Evolutionary conservation across 768 basidiomycete species (phyloP).

Genomic region (Boletus reticuloceps): DNA sequence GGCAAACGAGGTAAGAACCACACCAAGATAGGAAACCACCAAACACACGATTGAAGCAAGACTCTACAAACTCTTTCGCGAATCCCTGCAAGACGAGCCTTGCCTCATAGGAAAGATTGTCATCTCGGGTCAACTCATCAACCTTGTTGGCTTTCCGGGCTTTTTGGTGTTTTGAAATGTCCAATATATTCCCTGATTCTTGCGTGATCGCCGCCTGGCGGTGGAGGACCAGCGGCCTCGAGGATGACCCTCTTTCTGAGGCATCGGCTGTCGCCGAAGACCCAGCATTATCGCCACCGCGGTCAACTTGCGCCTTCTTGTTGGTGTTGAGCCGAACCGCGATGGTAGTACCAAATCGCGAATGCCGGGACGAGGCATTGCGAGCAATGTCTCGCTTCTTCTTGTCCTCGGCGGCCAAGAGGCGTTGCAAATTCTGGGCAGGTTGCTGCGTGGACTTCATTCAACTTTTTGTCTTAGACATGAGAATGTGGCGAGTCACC

Average conservation of each 20-base stretch:
- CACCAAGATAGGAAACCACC: constrained; percentile 5
- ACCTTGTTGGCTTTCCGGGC: constrained; percentile 57
- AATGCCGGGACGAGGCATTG: constrained; percentile 75
- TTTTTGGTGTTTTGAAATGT: constrained; percentile 62
- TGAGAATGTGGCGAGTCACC: constrained; percentile 36
- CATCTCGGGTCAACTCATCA: constrained; percentile 67
- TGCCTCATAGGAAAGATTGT: constrained; percentile 67
- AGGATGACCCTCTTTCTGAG: constrained; percentile 26
- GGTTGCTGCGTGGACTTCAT: constrained; percentile 52
- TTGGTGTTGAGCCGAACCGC: constrained; percentile 68
- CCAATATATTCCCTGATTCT: constrained; percentile 69
- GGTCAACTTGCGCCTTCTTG: constrained; percentile 35
- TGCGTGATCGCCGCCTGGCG: constrained; percentile 75
- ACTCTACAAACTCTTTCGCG: constrained; percentile 71
- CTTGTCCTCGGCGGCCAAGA: constrained; percentile 76
- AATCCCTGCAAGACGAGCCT: constrained; percentile 62
- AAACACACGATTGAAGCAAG: constrained; percentile 84
- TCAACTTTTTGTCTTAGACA: constrained; percentile 4
- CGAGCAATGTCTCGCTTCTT: constrained; percentile 55
- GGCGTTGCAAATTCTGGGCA: constrained; percentile 61
- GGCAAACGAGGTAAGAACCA: constrained; percentile 15
- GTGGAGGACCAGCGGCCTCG: constrained; percentile 74
- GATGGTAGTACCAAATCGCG: constrained; percentile 95
- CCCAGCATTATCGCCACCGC: constrained; percentile 22
- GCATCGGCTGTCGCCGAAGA: constrained; percentile 20